Evolutionary conservation across 345 rosid genomes (phyloP), one percentile per base, ranked within the genome.

Genomic region (Moringa oleifera): DNA sequence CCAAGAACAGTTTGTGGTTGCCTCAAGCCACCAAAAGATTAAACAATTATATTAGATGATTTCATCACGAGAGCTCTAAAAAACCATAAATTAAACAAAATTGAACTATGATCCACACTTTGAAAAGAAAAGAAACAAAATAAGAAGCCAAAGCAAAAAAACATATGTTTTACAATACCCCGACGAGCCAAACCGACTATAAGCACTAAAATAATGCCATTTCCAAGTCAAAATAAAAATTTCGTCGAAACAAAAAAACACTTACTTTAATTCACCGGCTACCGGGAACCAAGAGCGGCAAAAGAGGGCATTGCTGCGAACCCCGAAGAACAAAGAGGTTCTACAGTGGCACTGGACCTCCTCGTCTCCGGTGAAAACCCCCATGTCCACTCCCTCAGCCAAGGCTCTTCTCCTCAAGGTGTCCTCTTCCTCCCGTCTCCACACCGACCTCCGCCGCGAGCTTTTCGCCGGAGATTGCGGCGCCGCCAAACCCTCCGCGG

Each of bases 361-460:
- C 0, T 71, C 85, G 50, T 72, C 80, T 53, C 63, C 84, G 63
- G 65, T 59, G 57, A 62, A 57, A 58, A 74, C 57, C 22, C 71
- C 74, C 85, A 82, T 82, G 49, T 81, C 87, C 54, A 90, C 53
- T 20, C 46, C 80, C 78, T 90, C 95, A 0, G 99, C 97, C 20
- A 94, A 83, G 1, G 91, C 78, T 50, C 99, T 82, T 78, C 97
- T 72, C 59, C 84, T 73, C 53, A 80, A 68, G 31, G 96, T 90
- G 25, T 94, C 99, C 75, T 90, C 99, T 84, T 94, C 97, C 61
- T 94, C 99, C 23, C 75, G 73, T 36, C 71, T 78, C 89, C 84
- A 84, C 22, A 77, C 55, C 63, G 73, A 78, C 63, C 70, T 79
- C 73, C 85, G 67, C 76, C 69, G 75, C 73, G 66, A 70, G 5